A percentile compares a stretch with the other conserved stretches of the same genome.
phyloP scores from a whole-genome alignment of 1,284 basidiomycete genomes.

The Microbotryum scabiosae region DNA sequence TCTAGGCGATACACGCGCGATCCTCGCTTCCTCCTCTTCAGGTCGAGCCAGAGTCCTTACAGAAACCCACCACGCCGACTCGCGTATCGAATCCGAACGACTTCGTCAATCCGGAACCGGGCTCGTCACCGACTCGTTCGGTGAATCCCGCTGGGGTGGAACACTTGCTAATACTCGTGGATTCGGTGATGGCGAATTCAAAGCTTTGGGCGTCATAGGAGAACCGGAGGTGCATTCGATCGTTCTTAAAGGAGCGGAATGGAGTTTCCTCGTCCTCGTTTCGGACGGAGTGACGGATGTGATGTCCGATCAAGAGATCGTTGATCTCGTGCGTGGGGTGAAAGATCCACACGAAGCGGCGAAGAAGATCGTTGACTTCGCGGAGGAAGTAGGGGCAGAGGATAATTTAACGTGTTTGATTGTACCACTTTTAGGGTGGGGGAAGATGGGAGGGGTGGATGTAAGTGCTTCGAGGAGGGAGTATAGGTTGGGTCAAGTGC shows the following conservation, averaged over 20 bases:
- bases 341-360: conserved; percentile 71
- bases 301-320: conserved; percentile 86
- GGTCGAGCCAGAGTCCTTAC: conserved; percentile 24
- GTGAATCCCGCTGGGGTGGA: conserved; percentile 87
- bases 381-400: conserved; percentile 70
- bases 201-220: conserved; percentile 81
- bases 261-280: conserved; percentile 33
- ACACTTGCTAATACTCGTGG: conserved; percentile 86
- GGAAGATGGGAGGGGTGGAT: conserved; percentile 66
- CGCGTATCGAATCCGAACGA: conserved; percentile 71
- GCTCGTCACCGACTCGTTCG: conserved; percentile 87
- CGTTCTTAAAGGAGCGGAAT: conserved; percentile 58
- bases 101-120: conserved; percentile 76
- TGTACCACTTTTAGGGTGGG: conserved; percentile 90
- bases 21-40: conserved; percentile 19
- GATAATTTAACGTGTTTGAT: conserved; percentile 90
- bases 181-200: conserved; percentile 86
- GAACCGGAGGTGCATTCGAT: conserved; percentile 85
- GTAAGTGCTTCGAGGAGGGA: conserved; percentile 69
- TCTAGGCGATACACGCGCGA: conserved; percentile 73
- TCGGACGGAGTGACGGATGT: conserved; percentile 80
- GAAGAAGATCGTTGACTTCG: conserved; percentile 70
- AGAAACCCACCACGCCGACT: conserved; percentile 76
- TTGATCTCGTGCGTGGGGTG: conserved; percentile 72
- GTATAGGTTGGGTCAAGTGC: conserved; percentile 65